Evolutionary conservation across 345 rosid genomes (phyloP).

Genomic region (Gossypium herbaceum): DNA sequence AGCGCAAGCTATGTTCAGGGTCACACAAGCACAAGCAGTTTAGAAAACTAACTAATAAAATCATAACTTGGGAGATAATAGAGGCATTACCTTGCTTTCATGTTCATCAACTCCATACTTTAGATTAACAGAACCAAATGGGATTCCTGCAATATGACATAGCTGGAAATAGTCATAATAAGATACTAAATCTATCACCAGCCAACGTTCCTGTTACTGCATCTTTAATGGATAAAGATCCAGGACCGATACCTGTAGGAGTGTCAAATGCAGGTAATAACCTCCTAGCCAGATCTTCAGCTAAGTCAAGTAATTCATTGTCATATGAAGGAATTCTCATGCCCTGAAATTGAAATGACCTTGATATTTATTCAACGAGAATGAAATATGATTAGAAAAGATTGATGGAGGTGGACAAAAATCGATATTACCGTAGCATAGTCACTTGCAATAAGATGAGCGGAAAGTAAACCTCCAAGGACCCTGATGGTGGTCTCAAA

Average conservation of each 20-base stretch:
- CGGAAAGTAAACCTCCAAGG: constrained; percentile 97
- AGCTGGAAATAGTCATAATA: constrained; percentile 19
- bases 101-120: constrained; percentile 89
- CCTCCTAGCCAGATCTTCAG: constrained; percentile 81
- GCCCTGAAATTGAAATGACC: constrained; percentile 49
- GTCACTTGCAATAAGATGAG: constrained; percentile 97
- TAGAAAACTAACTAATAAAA: constrained; percentile 20
- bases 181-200: background rate
- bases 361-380: constrained; percentile 3
- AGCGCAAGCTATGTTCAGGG: background rate
- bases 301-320: constrained; percentile 69
- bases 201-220: background rate
- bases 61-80: constrained; percentile 2
- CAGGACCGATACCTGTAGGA: constrained; percentile 62
- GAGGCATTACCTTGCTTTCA: constrained; percentile 82
- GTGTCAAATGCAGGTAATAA: constrained; percentile 97
- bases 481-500: constrained; percentile 91
- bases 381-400: constrained; percentile 9
- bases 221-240: constrained; percentile 5
- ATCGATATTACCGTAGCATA: constrained; percentile 65
- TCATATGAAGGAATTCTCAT: constrained; percentile 80
- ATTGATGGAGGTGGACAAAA: background rate
- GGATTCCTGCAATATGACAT: constrained; percentile 63
- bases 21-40: background rate
- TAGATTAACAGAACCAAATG: constrained; percentile 92